Evolutionary conservation across 106 monocot species (phyloP).

Genomic region (Platanthera zijinensis): DNA sequence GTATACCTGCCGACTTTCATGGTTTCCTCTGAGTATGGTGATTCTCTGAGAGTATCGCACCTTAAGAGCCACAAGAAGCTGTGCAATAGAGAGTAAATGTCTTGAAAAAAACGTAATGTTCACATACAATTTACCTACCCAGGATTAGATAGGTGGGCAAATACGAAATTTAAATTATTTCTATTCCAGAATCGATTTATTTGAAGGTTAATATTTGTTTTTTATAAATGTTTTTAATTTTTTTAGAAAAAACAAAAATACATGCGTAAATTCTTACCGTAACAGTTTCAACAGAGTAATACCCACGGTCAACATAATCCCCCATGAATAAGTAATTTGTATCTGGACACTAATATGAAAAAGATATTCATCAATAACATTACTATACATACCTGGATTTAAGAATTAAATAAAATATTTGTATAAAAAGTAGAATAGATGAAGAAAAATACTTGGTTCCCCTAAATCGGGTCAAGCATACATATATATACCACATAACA

Average conservation of each 20-base stretch:
- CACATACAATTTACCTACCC: neutral
- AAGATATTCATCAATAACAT: constrained; percentile 10
- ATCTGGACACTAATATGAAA: constrained; percentile 78
- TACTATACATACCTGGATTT: neutral
- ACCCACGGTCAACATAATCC: constrained; percentile 98
- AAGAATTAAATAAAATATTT: neutral
- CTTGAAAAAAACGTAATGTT: neutral
- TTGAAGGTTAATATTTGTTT: too few relatives aligned
- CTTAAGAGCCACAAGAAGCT: constrained; percentile 96
- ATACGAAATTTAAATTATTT: neutral
- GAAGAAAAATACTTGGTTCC: too few relatives aligned
- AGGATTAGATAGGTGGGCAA: neutral
- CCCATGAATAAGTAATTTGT: constrained; percentile 99
- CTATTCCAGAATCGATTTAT: neutral
- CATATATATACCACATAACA: too few relatives aligned
- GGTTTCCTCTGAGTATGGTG: constrained; percentile 93
- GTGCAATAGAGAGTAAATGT: neutral
- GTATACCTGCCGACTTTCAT: constrained; percentile 93
- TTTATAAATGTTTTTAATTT: neutral
- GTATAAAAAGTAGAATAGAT: too few relatives aligned
- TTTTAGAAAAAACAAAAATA: neutral
- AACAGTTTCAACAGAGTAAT: constrained; percentile 99
- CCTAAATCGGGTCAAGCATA: too few relatives aligned
- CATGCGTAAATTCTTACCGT: constrained; percentile 44
- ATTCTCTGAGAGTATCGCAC: constrained; percentile 89